Percentiles rank a stretch among this genome's conserved stretches.
Conservation (phyloP, 2,329 filamentous ascomycete species). For the Hypoxylon sp. region DNA sequence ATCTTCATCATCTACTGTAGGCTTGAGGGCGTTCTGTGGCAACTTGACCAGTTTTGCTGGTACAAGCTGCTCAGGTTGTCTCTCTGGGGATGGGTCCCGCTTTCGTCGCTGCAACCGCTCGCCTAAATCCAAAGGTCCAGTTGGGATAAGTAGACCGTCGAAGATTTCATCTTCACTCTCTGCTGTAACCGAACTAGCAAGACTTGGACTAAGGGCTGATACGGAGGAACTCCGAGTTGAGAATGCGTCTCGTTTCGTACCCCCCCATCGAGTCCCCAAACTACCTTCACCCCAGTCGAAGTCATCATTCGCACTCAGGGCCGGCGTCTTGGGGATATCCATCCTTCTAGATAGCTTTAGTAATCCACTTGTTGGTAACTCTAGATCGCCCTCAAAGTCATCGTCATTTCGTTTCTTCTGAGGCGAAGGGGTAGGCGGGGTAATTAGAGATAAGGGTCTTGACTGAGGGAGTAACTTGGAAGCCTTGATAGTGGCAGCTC, state of each 20-base stretch:
- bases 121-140: constrained; percentile 85
- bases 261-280: constrained; percentile 89
- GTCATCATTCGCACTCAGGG: constrained; percentile 75
- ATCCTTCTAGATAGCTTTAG: constrained; percentile 74
- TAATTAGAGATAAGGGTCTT: constrained; percentile 61
- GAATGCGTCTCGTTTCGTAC: constrained; percentile 83
- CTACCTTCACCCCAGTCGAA: constrained; percentile 96
- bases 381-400: constrained; percentile 80
- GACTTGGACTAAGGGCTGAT: constrained; percentile 91
- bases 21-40: constrained; percentile 49
- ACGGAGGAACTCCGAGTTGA: constrained; percentile 88
- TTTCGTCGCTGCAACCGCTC: constrained; percentile 82
- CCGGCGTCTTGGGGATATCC: constrained; percentile 75
- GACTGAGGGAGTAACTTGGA: constrained; percentile 61
- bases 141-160: constrained; percentile 88
- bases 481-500: constrained; percentile 76
- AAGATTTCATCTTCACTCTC: constrained; percentile 96
- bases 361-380: constrained; percentile 76
- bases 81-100: constrained; percentile 70
- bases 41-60: constrained; percentile 54
- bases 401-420: constrained; percentile 69
- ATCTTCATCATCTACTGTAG: constrained; percentile 75
- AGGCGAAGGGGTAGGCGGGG: constrained; percentile 70
- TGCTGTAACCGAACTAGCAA: constrained; percentile 89
- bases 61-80: constrained; percentile 52